Evolutionary conservation across 352 stramenopile species (phyloP), one percentile per base, ranked within the genome.

Genomic region (Globisporangium canariense): DNA sequence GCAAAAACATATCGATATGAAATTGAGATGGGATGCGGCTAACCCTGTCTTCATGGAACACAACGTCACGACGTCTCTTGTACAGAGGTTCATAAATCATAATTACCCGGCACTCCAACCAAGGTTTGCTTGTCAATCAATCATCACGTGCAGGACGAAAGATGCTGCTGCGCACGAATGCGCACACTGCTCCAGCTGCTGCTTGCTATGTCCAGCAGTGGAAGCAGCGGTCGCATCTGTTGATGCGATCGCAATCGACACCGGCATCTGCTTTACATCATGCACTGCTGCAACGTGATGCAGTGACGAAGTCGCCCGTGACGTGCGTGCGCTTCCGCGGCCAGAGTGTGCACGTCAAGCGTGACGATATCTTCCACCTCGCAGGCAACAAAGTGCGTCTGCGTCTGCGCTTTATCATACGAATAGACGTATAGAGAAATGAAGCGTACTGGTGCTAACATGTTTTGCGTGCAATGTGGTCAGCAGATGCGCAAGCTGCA

Each of bases 401-500:
- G 6, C 20, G 7, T 40, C 34, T 40, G 9, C 34, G 1, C 3
- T 7, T 7, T 38, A 40, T 40, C n/a, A 36, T n/a, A 20, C 34
- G 22, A 18, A 7, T 38, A 10, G 11, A 18, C 18, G 2, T 16
- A 10, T 54, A 7, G 16, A 41, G 9, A 4, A 14, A 14, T 41
- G 14, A 16, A 9, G 9, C 36, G 36, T 41, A 11, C 36, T 41
- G 36, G 9, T 41, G 4, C 36, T 41, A 4, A 36, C 7, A 38
- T 18, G 7, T 40, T 45, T 22, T 25, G 20, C 22, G 25, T 58
- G 18, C 38, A 36, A 18, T 14, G 11, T 22, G 43, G 40, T 18
- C 45, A 40, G 14, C 56, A 94, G 85, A 92, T 96, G 80, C 83
- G 87, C 51, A 96, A 96, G 62, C 73, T 96, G 50, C 88, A 81